Conservation (phyloP, 73 alveolate species). For the Paramecium biaurelia region DNA sequence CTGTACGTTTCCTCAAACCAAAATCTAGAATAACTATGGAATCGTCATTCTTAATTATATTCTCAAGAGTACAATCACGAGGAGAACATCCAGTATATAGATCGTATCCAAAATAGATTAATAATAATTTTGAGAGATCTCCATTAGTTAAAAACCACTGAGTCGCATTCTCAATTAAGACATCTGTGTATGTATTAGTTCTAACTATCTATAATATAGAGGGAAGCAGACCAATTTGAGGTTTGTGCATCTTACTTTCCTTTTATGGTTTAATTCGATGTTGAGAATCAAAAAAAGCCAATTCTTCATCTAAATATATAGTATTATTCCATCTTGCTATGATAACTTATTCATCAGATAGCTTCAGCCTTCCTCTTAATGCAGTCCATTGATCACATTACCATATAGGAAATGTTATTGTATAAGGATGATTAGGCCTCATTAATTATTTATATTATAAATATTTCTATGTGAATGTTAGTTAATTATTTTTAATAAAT, state of each 20-base stretch:
- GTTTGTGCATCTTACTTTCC: neutral
- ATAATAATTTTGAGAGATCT: slow-evolving; percentile 42
- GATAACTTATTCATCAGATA: slow-evolving; percentile 26
- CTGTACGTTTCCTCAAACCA: slow-evolving; percentile 33
- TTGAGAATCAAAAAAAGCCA: neutral
- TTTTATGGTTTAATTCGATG: slow-evolving; percentile 4
- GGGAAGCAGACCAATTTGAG: neutral
- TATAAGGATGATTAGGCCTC: slow-evolving; percentile 36
- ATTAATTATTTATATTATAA: neutral
- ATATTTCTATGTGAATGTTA: neutral
- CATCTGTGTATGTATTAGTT: slow-evolving; percentile 20
- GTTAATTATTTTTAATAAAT: neutral
- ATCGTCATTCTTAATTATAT: slow-evolving; percentile 29
- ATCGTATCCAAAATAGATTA: neutral
- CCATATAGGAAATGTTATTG: slow-evolving; percentile 44
- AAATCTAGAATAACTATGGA: slow-evolving; percentile 21
- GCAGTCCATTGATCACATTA: slow-evolving; percentile 46
- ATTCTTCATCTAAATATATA: slow-evolving; percentile 23
- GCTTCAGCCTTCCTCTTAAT: slow-evolving; percentile 31
- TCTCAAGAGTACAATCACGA: slow-evolving; percentile 35
- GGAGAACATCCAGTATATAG: neutral
- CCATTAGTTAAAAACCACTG: neutral
- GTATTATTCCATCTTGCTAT: slow-evolving; percentile 30
- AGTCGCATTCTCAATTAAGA: neutral
- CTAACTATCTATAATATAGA: slow-evolving; percentile 16